Percentiles rank a stretch among this genome's conserved stretches.
Conservation (phyloP, 2,329 filamentous ascomycete species). For the Didymosphaeria variabile region DNA sequence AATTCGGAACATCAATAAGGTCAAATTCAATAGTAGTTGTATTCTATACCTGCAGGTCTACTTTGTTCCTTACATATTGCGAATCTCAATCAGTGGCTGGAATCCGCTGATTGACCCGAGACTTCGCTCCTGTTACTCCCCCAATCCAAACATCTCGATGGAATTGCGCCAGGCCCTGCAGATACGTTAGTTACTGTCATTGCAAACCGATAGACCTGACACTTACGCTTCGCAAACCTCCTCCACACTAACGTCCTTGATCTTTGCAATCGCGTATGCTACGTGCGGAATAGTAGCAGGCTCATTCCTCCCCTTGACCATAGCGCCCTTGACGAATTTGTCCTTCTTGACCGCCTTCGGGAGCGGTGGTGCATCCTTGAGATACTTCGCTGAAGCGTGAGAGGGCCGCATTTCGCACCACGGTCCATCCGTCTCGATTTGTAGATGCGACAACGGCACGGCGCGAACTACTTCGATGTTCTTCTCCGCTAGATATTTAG, state of each 20-base stretch:
- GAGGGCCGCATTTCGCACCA: constrained; percentile 95
- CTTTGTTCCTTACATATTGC: not conserved
- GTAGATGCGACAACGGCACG: constrained; percentile 80
- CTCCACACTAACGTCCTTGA: constrained; percentile 81
- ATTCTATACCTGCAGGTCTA: no score
- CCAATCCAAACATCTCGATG: constrained; percentile 51
- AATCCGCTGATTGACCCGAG: not conserved
- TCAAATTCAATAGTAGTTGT: no score
- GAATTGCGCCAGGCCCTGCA: constrained; percentile 51
- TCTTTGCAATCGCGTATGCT: constrained; percentile 84
- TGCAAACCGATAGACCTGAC: constrained; percentile 3
- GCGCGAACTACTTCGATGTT: constrained; percentile 86
- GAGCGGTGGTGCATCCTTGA: constrained; percentile 73
- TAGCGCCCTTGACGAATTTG: constrained; percentile 84
- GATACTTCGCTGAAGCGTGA: constrained; percentile 82
- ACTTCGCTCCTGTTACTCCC: constrained; percentile 32
- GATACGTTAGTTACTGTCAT: not conserved
- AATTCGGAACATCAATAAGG: no score
- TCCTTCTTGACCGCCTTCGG: constrained; percentile 95
- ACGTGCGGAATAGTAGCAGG: constrained; percentile 86
- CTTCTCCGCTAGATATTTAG: constrained; percentile 54
- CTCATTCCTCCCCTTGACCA: constrained; percentile 97
- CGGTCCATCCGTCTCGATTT: constrained; percentile 96
- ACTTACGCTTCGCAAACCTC: constrained; percentile 82
- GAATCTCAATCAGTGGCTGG: not conserved